Evolutionary conservation across 768 basidiomycete genomes (phyloP).

Genomic region (Boletus reticulatus): DNA sequence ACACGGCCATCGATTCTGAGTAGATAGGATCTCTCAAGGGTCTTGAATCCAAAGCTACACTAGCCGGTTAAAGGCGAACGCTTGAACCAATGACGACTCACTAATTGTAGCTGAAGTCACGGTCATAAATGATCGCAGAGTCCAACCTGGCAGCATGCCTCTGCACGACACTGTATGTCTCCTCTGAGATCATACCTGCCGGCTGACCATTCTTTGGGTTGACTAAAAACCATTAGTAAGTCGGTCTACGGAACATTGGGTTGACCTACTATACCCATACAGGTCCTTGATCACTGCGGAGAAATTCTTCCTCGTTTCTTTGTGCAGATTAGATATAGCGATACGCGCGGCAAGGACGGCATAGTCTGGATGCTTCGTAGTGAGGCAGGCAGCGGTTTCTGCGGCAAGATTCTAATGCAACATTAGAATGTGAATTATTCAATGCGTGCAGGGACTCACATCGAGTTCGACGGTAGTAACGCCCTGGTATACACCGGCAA

Average conservation of each 20-base stretch:
- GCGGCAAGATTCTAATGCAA: constrained; percentile 81
- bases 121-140: constrained; percentile 95
- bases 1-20: constrained; percentile 92
- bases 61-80: not conserved
- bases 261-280: constrained; percentile 75
- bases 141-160: constrained; percentile 81
- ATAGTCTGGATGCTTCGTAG: constrained; percentile 97
- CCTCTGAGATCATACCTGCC: constrained; percentile 89
- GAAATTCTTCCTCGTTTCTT: constrained; percentile 98
- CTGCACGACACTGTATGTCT: constrained; percentile 79
- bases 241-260: not conserved
- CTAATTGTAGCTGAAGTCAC: constrained; percentile 98
- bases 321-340: constrained; percentile 97
- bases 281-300: constrained; percentile 90
- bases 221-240: constrained; percentile 42
- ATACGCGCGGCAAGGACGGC: constrained; percentile 98
- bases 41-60: constrained; percentile 96
- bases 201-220: constrained; percentile 92
- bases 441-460: constrained; percentile 45
- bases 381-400: constrained; percentile 96
- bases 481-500: constrained; percentile 89
- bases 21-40: constrained; percentile 95
- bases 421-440: constrained; percentile 3
- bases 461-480: constrained; percentile 98
- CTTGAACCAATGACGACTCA: constrained; percentile 37